Evolutionary conservation across 129 eudicot genomes (phyloP).

Genomic region (Chrysanthemum lavandulifolium): DNA sequence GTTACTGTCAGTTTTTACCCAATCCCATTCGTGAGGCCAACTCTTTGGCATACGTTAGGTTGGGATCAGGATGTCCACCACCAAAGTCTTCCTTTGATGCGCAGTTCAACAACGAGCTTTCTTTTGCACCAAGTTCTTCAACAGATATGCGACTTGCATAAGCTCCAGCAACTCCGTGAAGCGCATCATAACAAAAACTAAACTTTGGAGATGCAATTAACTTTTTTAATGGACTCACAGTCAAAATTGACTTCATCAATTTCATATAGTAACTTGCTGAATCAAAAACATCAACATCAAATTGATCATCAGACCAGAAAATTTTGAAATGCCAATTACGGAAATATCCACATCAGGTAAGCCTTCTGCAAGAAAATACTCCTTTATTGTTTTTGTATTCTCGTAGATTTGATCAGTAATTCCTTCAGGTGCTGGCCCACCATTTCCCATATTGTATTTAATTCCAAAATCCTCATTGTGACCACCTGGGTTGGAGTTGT

Average conservation of each 20-base stretch:
- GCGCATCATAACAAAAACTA: conserved; percentile 90
- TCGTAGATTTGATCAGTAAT: no score
- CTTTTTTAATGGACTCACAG: conserved; percentile 39
- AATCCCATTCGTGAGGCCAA: conserved; percentile 83
- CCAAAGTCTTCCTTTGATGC: conserved; percentile 96
- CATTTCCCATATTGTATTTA: conserved; percentile 98
- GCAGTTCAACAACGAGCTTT: conserved; percentile 81
- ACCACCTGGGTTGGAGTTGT: conserved; percentile 83
- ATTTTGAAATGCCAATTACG: no score
- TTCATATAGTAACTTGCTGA: conserved; percentile 25
- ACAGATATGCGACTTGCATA: conserved; percentile 89
- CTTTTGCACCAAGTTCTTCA: conserved; percentile 18
- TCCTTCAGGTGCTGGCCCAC: conserved; percentile 61
- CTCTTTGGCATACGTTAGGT: conserved; percentile 87
- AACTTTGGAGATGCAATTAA: conserved; percentile 78
- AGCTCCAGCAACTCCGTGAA: conserved; percentile 96
- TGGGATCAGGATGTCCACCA: conserved; percentile 99
- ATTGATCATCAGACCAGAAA: no score
- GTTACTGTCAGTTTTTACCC: conserved; percentile 56
- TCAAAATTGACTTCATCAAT: no score
- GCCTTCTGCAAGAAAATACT: no score
- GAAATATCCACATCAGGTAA: no score
- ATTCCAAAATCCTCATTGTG: conserved; percentile 98
- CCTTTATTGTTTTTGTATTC: no score
- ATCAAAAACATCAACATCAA: no score